Evolutionary conservation across 768 basidiomycete species (phyloP), one percentile per base, ranked within the genome.

Genomic region (Dentipellis sp.): DNA sequence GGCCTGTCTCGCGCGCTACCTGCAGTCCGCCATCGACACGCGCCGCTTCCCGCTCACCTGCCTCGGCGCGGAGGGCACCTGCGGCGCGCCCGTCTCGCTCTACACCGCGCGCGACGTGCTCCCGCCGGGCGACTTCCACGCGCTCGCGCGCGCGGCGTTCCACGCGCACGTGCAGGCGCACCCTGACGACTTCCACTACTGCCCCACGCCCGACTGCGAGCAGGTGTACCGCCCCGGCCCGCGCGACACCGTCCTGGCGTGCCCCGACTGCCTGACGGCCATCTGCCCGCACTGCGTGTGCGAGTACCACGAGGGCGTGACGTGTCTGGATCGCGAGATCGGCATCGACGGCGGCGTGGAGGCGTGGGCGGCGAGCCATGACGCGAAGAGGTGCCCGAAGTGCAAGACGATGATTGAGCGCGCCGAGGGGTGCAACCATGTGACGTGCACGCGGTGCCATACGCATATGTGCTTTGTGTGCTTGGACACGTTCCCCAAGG

Each of bases 381-480:
- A 84, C 60, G 86, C 89, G 54, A 87, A 90, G 72, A 71, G 75
- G 35, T 92, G 89, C 66, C 89, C 89, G 1, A 77, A 77, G 0
- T 92, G 89, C 71, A 78, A 78, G 54, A 76, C 78, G 7, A 74
- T 78, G 6, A 90, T 92, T 60, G 86, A 91, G 68, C 81, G 84
- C 40, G 72, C 71, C 29, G 84, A 82, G 59, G 89, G 89, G 0
- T 92, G 89, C 68, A 86, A 92, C 69, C 89, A 92, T 66, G 82
- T 92, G 76, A 83, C 79, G n/a, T 92, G 89, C 67, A 74, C 74
- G 0, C 75, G 77, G 35, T 92, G 89, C 66, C 77, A 80, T 61
- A 82, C 85, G 0, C 89, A 92, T 65, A 84, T 83, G 1, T 92
- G 89, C 57, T 91, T 89, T 90, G 80, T 81, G 21, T 92, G 89